A percentile compares a stretch with the other conserved stretches of the same genome.
Conservation (phyloP, 179 eudicot species). For the Nepenthes alata region DNA sequence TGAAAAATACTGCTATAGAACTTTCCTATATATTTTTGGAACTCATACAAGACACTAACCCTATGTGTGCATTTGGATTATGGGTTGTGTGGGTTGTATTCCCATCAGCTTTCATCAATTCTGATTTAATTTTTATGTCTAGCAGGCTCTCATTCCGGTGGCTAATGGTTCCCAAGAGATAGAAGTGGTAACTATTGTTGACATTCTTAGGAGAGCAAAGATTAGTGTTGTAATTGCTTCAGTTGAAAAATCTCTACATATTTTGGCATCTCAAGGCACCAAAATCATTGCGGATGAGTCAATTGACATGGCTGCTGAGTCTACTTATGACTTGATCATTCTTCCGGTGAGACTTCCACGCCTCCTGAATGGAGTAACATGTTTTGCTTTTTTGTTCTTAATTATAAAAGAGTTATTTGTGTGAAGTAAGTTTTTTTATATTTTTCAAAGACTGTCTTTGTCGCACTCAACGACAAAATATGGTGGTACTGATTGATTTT, state of each 20-base stretch:
- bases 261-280: slow-evolving; percentile 64
- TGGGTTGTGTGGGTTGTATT: not conserved
- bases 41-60: too few species aligned
- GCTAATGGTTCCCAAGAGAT: slow-evolving; percentile 75
- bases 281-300: slow-evolving; percentile 64
- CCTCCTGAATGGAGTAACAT: not conserved
- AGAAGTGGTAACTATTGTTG: slow-evolving; percentile 59
- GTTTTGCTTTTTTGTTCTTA: not conserved
- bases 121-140: not conserved
- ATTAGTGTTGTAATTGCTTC: slow-evolving; percentile 70
- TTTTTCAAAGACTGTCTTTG: too few species aligned
- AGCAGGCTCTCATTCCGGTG: slow-evolving; percentile 83
- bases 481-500: too few species aligned
- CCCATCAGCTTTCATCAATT: not conserved
- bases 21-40: too few species aligned
- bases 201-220: slow-evolving; percentile 78
- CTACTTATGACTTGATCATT: slow-evolving; percentile 64
- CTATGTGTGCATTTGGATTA: not conserved
- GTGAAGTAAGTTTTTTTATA: too few species aligned
- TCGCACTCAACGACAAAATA: too few species aligned
- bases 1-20: too few species aligned
- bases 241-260: slow-evolving; percentile 46
- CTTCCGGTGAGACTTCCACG: slow-evolving; percentile 52
- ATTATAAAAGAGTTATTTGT: not conserved
- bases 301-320: slow-evolving; percentile 44